Evolutionary conservation across 164 flowering plant species (phyloP).

Genomic region (Tinospora cordifolia): DNA sequence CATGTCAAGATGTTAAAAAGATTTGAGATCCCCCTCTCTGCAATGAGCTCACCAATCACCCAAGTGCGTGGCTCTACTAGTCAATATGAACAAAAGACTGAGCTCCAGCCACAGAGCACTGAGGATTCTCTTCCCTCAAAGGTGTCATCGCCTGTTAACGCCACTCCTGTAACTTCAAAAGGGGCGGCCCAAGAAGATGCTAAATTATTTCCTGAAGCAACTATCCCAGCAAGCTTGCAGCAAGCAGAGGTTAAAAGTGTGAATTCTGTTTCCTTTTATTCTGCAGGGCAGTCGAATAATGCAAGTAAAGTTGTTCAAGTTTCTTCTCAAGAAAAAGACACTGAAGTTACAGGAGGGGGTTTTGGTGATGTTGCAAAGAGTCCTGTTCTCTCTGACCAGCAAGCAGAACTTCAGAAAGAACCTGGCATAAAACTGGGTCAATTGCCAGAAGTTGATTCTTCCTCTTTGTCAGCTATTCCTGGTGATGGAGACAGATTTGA

Average conservation of each 20-base stretch:
- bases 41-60: conserved; percentile 17
- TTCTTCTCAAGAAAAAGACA: conserved; percentile 3
- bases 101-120: conserved; percentile 19
- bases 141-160: conserved; percentile 2
- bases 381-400: too few relatives aligned
- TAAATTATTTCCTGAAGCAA: conserved; percentile 8
- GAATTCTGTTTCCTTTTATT: background rate
- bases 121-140: conserved; percentile 6
- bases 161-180: background rate
- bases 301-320: background rate
- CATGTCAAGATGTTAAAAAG: conserved; percentile 57
- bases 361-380: background rate
- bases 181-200: conserved; percentile 6
- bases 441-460: conserved; percentile 30
- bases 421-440: conserved; percentile 35
- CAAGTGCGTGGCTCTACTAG: conserved; percentile 18
- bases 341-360: background rate
- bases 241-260: background rate
- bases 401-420: conserved; percentile 11
- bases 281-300: background rate
- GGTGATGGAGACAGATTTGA: conserved; percentile 11
- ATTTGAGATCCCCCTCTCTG: conserved; percentile 35
- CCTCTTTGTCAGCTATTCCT: background rate
- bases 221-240: background rate
- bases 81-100: conserved; percentile 17